These are phyloP conservation scores for Sclerotinia subarctica DNA, from an alignment of 2,329 filamentous ascomycete species.

Conservation along the genomic window DNA sequence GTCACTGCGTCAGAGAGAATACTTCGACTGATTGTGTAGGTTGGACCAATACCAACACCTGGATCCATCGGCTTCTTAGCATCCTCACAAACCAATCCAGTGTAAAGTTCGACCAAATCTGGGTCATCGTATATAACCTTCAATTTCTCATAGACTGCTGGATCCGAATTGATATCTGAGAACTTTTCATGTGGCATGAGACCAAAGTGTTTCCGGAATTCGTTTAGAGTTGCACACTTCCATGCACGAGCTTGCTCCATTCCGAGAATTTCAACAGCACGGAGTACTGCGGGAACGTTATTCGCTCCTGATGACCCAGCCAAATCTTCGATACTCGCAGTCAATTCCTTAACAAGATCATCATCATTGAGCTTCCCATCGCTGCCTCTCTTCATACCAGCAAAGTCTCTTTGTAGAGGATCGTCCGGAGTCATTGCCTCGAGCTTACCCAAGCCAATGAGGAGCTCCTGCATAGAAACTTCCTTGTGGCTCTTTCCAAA, in stretches of 20 bases:
- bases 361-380: constrained; percentile 71
- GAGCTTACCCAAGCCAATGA: constrained; percentile 60
- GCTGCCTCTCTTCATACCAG: constrained; percentile 57
- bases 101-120: constrained; percentile 62
- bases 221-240: constrained; percentile 70
- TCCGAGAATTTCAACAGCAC: constrained; percentile 72
- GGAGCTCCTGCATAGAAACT: constrained; percentile 55
- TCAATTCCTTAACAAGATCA: constrained; percentile 69
- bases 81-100: constrained; percentile 59
- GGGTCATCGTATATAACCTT: constrained; percentile 62
- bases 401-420: constrained; percentile 65
- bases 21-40: constrained; percentile 51
- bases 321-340: constrained; percentile 66
- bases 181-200: constrained; percentile 72
- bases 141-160: constrained; percentile 62
- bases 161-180: constrained; percentile 78
- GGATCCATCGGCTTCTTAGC: constrained; percentile 48
- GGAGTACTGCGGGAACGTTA: constrained; percentile 71
- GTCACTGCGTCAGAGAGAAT: constrained; percentile 58
- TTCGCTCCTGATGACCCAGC: constrained; percentile 66
- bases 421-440: constrained; percentile 60
- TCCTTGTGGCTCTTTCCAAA: constrained; percentile 22
- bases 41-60: constrained; percentile 49
- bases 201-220: constrained; percentile 79
- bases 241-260: constrained; percentile 73